Conservation (phyloP, 129 eudicot genomes). For the Solidago caesia region DNA sequence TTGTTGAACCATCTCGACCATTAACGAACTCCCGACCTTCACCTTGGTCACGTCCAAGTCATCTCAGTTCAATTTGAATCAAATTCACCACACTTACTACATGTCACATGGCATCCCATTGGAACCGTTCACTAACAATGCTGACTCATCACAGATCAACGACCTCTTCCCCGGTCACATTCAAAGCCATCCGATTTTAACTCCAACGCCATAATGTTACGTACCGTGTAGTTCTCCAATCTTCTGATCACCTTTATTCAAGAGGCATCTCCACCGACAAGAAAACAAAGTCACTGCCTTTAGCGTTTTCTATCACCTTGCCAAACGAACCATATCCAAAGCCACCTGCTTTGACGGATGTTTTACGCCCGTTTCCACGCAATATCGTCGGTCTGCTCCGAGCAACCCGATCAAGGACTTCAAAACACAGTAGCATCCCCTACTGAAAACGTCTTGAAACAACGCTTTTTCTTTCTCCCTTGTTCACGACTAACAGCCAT, state of each 20-base stretch:
- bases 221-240: too few relatives aligned
- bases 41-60: not conserved
- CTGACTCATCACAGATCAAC: conserved; percentile 8
- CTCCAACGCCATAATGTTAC: conserved; percentile 4
- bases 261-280: not conserved
- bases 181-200: not conserved
- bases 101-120: not conserved
- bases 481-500: too few relatives aligned
- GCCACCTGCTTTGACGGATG: not conserved
- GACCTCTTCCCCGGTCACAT: not conserved
- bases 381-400: not conserved
- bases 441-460: too few relatives aligned
- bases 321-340: not conserved
- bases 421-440: not conserved
- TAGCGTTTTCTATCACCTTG: not conserved
- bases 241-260: not conserved
- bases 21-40: not conserved
- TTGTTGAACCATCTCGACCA: not conserved
- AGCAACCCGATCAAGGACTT: not conserved
- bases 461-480: too few relatives aligned
- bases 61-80: not conserved
- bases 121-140: not conserved
- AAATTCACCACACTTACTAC: not conserved
- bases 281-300: not conserved
- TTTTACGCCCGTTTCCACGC: not conserved